Evolutionary conservation across 805 yeast genomes (phyloP).

Genomic region (Candida gorgasii): DNA sequence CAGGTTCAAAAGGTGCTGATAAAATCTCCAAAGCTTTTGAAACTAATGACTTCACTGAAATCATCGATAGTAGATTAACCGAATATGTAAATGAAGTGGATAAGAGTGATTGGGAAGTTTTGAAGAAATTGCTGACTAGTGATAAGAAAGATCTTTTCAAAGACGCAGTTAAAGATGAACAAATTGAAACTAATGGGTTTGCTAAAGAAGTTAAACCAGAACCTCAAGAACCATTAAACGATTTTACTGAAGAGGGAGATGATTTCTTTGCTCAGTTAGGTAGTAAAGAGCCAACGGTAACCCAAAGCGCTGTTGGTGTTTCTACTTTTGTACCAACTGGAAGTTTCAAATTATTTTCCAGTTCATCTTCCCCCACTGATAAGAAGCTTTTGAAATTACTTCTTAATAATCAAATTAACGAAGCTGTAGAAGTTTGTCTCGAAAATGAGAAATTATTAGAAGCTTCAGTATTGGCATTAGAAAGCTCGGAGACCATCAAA

Average conservation of each 20-base stretch:
- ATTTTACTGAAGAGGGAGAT: background rate
- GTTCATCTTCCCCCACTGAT: constrained; percentile 42
- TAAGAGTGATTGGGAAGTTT: constrained; percentile 65
- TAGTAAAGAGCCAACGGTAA: constrained; percentile 13
- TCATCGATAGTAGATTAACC: constrained; percentile 56
- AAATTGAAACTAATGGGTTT: constrained; percentile 9
- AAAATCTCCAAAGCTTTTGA: constrained; percentile 59
- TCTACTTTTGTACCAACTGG: constrained; percentile 53
- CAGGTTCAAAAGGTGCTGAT: constrained; percentile 33
- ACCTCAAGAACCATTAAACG: constrained; percentile 28
- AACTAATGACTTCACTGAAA: constrained; percentile 50
- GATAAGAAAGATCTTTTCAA: constrained; percentile 55
- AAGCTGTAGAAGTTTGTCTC: constrained; percentile 70
- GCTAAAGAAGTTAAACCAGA: no score
- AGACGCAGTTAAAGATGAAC: constrained; percentile 15
- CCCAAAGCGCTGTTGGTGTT: constrained; percentile 3
- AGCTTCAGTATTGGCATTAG: constrained; percentile 78
- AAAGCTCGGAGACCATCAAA: constrained; percentile 53
- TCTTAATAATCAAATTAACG: constrained; percentile 59
- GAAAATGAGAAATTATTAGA: constrained; percentile 65
- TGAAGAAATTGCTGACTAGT: constrained; percentile 49
- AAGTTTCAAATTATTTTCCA: constrained; percentile 42
- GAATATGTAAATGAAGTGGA: constrained; percentile 24
- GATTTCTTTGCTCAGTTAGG: constrained; percentile 38
- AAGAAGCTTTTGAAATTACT: constrained; percentile 41